Conservation (phyloP, 352 stramenopile genomes). For the Albugo laibachii region DNA sequence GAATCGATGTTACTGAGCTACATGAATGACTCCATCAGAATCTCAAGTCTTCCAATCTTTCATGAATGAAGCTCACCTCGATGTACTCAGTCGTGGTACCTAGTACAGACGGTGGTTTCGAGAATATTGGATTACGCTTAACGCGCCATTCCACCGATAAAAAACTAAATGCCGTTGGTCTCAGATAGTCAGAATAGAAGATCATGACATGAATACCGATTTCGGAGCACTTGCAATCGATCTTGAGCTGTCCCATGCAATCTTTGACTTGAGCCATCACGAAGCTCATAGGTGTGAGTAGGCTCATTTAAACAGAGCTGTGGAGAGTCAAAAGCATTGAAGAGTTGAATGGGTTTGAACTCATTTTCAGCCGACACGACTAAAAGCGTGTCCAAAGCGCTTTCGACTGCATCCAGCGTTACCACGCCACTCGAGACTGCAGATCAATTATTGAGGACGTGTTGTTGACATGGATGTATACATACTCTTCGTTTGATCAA, state of each 20-base stretch:
- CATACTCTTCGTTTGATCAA: conserved; percentile 74
- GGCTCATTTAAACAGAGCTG: conserved; percentile 34
- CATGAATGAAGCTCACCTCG: conserved; percentile 13
- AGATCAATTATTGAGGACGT: neutral
- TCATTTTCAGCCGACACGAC: conserved; percentile 62
- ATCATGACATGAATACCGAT: conserved; percentile 13
- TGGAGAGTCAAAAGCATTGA: conserved; percentile 57
- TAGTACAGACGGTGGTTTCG: conserved; percentile 28
- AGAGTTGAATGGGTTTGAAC: conserved; percentile 67
- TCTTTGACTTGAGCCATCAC: conserved; percentile 20
- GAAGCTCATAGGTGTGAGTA: conserved; percentile 60
- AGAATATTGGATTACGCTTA: conserved; percentile 69
- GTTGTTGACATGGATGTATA: neutral
- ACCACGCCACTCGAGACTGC: conserved; percentile 68
- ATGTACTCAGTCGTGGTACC: conserved; percentile 48
- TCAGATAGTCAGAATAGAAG: neutral
- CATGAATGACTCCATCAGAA: neutral
- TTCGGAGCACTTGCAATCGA: conserved; percentile 38
- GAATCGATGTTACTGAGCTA: conserved; percentile 77
- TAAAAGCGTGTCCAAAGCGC: conserved; percentile 59
- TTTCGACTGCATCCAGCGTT: conserved; percentile 62
- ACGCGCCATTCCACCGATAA: conserved; percentile 45
- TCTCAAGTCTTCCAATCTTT: neutral
- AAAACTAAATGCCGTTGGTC: conserved; percentile 15
- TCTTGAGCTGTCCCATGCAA: conserved; percentile 38